Conservation (phyloP, 2,329 filamentous ascomycete genomes). For the Cryphonectria naterciae region DNA sequence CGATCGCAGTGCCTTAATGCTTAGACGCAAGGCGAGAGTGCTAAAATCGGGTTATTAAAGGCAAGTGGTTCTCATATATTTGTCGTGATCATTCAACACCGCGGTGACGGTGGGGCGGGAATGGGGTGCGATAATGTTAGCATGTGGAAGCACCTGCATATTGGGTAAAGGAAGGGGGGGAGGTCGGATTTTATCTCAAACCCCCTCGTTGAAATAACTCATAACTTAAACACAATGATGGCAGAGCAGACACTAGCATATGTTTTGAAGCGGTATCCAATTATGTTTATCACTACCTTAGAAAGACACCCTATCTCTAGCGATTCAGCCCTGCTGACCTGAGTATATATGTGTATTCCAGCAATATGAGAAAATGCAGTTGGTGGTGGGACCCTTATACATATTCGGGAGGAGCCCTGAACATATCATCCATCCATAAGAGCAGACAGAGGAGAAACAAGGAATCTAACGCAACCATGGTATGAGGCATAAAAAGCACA, state of each 20-base stretch:
- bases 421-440: background rate
- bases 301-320: background rate
- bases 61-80: slow-evolving; percentile 11
- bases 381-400: background rate
- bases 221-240: background rate
- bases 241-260: background rate
- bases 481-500: background rate
- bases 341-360: background rate
- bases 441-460: background rate
- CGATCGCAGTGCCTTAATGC: background rate
- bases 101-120: slow-evolving; percentile 1
- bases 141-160: slow-evolving; percentile 2
- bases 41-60: slow-evolving; percentile 3
- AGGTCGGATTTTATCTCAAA: background rate
- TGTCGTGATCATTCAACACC: slow-evolving; percentile 8
- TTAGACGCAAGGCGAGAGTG: background rate
- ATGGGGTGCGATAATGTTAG: slow-evolving; percentile 9
- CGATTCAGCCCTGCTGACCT: slow-evolving; percentile 3
- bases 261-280: background rate
- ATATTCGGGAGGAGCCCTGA: background rate
- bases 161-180: background rate
- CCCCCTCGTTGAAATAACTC: no score
- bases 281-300: slow-evolving; percentile 4
- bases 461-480: slow-evolving; percentile 3
- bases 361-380: background rate